Evolutionary conservation across 1,139 yeast genomes (phyloP).

Genomic region (Suhomyces kunorum): DNA sequence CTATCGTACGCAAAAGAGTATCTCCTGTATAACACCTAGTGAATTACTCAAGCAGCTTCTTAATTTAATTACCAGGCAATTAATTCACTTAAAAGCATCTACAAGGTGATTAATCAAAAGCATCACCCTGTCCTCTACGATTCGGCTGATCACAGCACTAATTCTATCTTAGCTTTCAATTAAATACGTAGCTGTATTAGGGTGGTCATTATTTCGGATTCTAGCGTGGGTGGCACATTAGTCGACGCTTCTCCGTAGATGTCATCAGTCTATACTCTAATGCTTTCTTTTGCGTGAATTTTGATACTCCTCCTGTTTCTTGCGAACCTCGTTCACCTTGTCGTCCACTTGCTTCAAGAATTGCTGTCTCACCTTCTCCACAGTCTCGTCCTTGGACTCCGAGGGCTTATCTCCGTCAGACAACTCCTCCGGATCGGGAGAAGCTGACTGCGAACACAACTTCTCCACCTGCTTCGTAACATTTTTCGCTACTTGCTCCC

Average conservation of each 20-base stretch:
- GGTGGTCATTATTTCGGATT: neutral
- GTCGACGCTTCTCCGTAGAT: neutral
- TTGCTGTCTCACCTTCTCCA: conserved; percentile 22
- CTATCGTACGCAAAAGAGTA: too few relatives aligned
- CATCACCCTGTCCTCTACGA: too few relatives aligned
- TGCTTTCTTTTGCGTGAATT: conserved; percentile 11
- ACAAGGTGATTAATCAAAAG: too few relatives aligned
- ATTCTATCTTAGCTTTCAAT: too few relatives aligned
- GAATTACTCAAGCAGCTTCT: too few relatives aligned
- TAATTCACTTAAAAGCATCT: too few relatives aligned
- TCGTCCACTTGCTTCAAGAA: conserved; percentile 27
- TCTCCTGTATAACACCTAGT: too few relatives aligned
- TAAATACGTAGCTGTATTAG: neutral
- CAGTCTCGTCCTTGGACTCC: conserved; percentile 16
- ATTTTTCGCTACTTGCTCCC: conserved; percentile 25
- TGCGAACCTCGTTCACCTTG: conserved; percentile 19
- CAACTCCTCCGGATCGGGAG: conserved; percentile 14
- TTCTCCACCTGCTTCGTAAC: conserved; percentile 26
- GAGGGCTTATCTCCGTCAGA: conserved; percentile 4
- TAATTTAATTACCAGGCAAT: too few relatives aligned
- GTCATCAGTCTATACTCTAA: conserved; percentile 8
- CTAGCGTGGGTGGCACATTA: neutral
- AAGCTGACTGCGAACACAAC: conserved; percentile 20
- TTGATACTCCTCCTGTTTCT: conserved; percentile 17
- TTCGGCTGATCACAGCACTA: too few relatives aligned